These are phyloP conservation scores for Ophiostoma australiae DNA, from an alignment of 2,329 filamentous ascomycete genomes.

Conservation along the genomic window DNA sequence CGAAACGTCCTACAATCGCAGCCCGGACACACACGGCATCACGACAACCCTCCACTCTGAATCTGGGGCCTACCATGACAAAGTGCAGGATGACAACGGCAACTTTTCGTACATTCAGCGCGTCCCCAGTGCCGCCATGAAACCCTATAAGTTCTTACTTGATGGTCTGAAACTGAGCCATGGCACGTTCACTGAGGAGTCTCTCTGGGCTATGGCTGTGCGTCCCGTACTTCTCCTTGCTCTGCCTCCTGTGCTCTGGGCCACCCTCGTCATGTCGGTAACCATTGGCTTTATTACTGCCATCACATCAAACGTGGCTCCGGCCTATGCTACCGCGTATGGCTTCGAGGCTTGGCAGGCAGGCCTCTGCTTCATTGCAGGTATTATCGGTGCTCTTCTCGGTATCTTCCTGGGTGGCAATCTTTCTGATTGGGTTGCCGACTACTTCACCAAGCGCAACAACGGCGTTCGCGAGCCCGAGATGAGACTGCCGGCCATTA, in stretches of 20 bases:
- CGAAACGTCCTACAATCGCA: conserved; percentile 47
- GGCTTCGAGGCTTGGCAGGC: conserved; percentile 43
- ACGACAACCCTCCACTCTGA: conserved; percentile 24
- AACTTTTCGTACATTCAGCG: conserved; percentile 26
- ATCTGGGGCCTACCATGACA: conserved; percentile 19
- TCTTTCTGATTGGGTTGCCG: conserved; percentile 45
- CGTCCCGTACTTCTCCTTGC: conserved; percentile 48
- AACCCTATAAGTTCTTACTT: neutral
- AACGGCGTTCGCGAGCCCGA: conserved; percentile 50
- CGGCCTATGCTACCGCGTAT: conserved; percentile 42
- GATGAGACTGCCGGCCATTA: conserved; percentile 54
- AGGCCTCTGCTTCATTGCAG: conserved; percentile 49
- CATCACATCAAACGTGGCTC: conserved; percentile 49
- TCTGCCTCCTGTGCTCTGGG: conserved; percentile 52
- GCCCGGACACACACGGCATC: conserved; percentile 28
- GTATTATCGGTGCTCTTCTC: conserved; percentile 44
- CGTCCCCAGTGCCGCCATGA: neutral
- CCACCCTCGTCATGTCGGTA: conserved; percentile 49
- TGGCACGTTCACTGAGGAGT: conserved; percentile 43
- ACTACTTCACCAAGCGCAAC: conserved; percentile 48
- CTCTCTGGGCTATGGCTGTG: conserved; percentile 43
- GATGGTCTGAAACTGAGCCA: conserved; percentile 38
- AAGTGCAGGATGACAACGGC: conserved; percentile 16
- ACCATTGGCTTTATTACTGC: conserved; percentile 51
- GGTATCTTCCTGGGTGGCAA: conserved; percentile 49